These are phyloP conservation scores for Gliomastix tumulicola DNA, from an alignment of 2,329 filamentous ascomycete genomes.

Conservation along the genomic window DNA sequence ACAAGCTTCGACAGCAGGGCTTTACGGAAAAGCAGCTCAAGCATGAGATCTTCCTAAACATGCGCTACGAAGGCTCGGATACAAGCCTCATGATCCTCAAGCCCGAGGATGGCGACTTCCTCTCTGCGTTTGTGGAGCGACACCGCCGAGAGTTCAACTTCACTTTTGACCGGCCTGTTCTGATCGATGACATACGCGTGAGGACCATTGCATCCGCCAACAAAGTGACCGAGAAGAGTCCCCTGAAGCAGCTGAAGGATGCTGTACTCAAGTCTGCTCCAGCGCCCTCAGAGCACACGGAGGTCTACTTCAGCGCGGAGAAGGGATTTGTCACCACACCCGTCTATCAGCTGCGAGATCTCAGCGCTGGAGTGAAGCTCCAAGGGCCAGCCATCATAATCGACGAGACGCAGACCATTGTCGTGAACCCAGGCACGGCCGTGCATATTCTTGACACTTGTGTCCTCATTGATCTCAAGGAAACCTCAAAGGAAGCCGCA, in stretches of 20 bases:
- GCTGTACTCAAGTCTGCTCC: neutral
- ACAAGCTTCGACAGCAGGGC: neutral
- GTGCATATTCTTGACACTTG: constrained; percentile 19
- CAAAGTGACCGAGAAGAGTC: neutral
- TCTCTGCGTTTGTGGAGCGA: constrained; percentile 21
- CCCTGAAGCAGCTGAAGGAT: neutral
- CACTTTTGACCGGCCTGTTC: constrained; percentile 22
- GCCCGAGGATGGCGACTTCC: constrained; percentile 25
- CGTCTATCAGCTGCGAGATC: neutral
- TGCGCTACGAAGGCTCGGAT: constrained; percentile 38
- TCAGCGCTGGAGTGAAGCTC: constrained; percentile 6
- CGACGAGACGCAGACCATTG: constrained; percentile 20
- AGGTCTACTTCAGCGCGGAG: neutral
- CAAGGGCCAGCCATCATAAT: constrained; percentile 21
- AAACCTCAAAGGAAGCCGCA: neutral
- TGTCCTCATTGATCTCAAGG: constrained; percentile 17
- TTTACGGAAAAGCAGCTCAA: constrained; percentile 33
- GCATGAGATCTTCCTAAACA: neutral
- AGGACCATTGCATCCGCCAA: neutral
- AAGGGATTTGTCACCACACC: neutral
- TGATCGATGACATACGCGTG: constrained; percentile 22
- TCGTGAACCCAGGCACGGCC: constrained; percentile 14
- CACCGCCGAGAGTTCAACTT: constrained; percentile 34
- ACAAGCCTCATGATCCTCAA: constrained; percentile 38
- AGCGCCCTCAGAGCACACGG: neutral